Percentiles rank a stretch among this genome's conserved stretches.
Conservation (phyloP, 2,329 filamentous ascomycete species). For the Orbilia oligospora region DNA sequence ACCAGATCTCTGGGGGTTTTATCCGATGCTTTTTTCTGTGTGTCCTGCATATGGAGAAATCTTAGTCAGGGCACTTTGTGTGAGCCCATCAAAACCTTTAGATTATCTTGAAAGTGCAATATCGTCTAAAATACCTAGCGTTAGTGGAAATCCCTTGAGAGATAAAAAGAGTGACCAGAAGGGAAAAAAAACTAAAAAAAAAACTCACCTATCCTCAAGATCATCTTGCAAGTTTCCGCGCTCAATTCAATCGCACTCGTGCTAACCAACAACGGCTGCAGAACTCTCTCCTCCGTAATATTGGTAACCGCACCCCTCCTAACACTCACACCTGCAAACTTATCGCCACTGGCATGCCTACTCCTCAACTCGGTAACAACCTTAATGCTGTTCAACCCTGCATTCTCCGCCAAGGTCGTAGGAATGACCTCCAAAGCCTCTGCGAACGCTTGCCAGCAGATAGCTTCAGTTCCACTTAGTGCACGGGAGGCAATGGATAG, state of each 20-base stretch:
- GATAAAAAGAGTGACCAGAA: background rate
- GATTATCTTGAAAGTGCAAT: slow-evolving; percentile 59
- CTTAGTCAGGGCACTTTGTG: slow-evolving; percentile 4
- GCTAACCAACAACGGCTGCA: slow-evolving; percentile 95
- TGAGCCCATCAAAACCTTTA: background rate
- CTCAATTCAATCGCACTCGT: slow-evolving; percentile 97
- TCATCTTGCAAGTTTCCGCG: slow-evolving; percentile 98
- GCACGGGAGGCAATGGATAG: slow-evolving; percentile 85
- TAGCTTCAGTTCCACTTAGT: slow-evolving; percentile 90
- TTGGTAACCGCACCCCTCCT: slow-evolving; percentile 96
- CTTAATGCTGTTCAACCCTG: slow-evolving; percentile 97
- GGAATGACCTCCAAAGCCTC: slow-evolving; percentile 98
- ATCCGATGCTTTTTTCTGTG: slow-evolving; percentile 12
- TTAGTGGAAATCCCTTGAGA: background rate
- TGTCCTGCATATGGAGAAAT: background rate
- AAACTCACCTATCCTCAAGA: slow-evolving; percentile 72
- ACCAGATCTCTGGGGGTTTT: too few species aligned
- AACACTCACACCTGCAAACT: slow-evolving; percentile 97
- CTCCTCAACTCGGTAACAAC: slow-evolving; percentile 96
- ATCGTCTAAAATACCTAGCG: slow-evolving; percentile 37
- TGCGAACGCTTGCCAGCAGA: slow-evolving; percentile 99
- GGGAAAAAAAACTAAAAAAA: background rate
- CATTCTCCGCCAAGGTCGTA: slow-evolving; percentile 96
- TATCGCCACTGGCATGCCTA: slow-evolving; percentile 93
- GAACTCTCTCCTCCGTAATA: slow-evolving; percentile 95